phyloP scores from a whole-genome alignment of 78 protist species.

The Tieghemostelium lacteum region DNA sequence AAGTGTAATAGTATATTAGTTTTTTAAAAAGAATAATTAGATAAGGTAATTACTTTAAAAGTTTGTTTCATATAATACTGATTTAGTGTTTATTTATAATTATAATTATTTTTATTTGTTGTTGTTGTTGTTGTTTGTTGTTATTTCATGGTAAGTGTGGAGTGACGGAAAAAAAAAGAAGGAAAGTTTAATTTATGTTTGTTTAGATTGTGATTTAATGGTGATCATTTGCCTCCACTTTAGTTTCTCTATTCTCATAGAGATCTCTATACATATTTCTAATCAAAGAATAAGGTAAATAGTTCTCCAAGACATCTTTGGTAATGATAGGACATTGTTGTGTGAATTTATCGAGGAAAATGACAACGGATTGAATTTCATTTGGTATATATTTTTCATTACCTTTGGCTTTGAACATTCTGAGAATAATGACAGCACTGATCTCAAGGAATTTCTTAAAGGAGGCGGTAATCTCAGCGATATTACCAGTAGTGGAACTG shows the following conservation, averaged over 20 bases:
- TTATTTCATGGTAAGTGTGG: too few relatives aligned
- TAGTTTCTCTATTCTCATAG: slow-evolving; percentile 32
- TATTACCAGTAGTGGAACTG: slow-evolving; percentile 47
- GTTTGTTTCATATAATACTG: too few relatives aligned
- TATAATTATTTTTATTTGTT: too few relatives aligned
- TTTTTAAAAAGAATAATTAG: too few relatives aligned
- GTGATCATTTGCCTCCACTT: too few relatives aligned
- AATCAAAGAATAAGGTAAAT: slow-evolving; percentile 77
- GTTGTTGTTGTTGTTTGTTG: too few relatives aligned
- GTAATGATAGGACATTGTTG: slow-evolving; percentile 73
- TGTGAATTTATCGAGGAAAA: slow-evolving; percentile 69
- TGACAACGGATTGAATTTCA: slow-evolving; percentile 60
- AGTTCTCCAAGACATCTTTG: slow-evolving; percentile 64
- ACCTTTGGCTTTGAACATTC: slow-evolving; percentile 14
- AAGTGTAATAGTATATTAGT: too few relatives aligned
- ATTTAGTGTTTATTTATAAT: too few relatives aligned
- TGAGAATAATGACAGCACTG: slow-evolving; percentile 33
- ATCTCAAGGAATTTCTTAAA: slow-evolving; percentile 65
- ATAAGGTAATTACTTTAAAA: too few relatives aligned
- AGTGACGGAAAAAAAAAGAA: too few relatives aligned
- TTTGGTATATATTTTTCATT: slow-evolving; percentile 25
- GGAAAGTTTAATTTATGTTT: too few relatives aligned
- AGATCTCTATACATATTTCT: slow-evolving; percentile 73
- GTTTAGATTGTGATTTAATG: too few relatives aligned
- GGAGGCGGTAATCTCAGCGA: slow-evolving; percentile 31